phyloP scores from a whole-genome alignment of 2,329 filamentous ascomycete genomes.

The Monosporascus sp. region DNA sequence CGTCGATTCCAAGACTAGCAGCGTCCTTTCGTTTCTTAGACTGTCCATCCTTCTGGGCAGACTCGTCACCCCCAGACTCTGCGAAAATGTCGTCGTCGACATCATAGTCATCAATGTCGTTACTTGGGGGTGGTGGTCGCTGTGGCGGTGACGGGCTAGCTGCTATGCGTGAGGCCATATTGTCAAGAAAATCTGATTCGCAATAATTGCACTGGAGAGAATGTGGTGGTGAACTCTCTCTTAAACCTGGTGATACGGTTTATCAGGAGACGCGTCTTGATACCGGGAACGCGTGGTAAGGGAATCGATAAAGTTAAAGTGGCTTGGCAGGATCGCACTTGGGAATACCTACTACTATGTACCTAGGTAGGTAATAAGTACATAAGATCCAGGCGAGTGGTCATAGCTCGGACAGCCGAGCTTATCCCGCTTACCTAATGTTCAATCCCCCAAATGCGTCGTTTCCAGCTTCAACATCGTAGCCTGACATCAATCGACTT shows the following conservation, averaged over 20 bases:
- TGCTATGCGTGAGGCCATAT: slow-evolving; percentile 22
- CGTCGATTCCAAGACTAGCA: slow-evolving; percentile 69
- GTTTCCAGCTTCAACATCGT: slow-evolving; percentile 18
- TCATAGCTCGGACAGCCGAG: slow-evolving; percentile 5
- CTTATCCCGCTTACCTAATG: background rate
- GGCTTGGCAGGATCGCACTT: background rate
- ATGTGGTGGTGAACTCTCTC: background rate
- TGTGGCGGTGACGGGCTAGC: slow-evolving; percentile 8
- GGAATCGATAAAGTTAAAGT: slow-evolving; percentile 2
- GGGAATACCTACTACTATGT: background rate
- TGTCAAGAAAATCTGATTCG: background rate
- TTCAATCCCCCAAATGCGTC: slow-evolving; percentile 9
- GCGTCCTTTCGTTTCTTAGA: slow-evolving; percentile 44
- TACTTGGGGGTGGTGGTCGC: slow-evolving; percentile 40
- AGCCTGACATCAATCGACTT: slow-evolving; percentile 11
- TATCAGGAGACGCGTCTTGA: slow-evolving; percentile 1
- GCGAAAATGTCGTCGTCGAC: slow-evolving; percentile 50
- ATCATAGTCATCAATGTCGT: slow-evolving; percentile 74
- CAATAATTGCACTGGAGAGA: background rate
- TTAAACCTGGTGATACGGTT: background rate
- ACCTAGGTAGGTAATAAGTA: too few species aligned
- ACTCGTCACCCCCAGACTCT: slow-evolving; percentile 35
- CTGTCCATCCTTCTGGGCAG: slow-evolving; percentile 10
- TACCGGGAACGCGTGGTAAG: slow-evolving; percentile 6
- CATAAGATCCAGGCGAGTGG: slow-evolving; percentile 3